Evolutionary conservation across 2,329 filamentous ascomycete genomes (phyloP).

Genomic region (Trichoderma brevicompactum): DNA sequence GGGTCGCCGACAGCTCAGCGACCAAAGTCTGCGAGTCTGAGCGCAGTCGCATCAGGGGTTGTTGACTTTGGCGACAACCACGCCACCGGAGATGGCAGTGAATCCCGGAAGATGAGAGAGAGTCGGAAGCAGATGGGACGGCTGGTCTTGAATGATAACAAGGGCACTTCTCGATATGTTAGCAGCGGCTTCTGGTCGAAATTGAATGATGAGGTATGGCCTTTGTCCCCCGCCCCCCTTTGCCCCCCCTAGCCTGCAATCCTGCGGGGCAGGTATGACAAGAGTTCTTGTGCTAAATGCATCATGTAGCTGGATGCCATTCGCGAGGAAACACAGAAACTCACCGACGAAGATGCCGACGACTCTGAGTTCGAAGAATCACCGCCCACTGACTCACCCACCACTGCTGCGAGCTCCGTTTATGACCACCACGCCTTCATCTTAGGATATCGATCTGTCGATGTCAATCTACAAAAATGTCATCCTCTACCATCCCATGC

Average conservation of each 20-base stretch:
- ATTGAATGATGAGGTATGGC: slow-evolving; percentile 70
- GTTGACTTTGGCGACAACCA: slow-evolving; percentile 37
- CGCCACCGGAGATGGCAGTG: slow-evolving; percentile 42
- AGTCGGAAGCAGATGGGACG: slow-evolving; percentile 62
- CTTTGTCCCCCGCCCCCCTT: neutral
- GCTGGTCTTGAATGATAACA: slow-evolving; percentile 70
- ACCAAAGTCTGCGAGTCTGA: slow-evolving; percentile 25
- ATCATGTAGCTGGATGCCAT: slow-evolving; percentile 45
- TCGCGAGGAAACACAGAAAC: slow-evolving; percentile 53
- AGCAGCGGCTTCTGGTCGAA: slow-evolving; percentile 79
- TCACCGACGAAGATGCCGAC: slow-evolving; percentile 51
- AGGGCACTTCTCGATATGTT: slow-evolving; percentile 71
- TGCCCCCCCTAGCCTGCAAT: too few species aligned
- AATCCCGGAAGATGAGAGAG: slow-evolving; percentile 37
- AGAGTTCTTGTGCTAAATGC: neutral
- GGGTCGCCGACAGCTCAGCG: slow-evolving; percentile 28
- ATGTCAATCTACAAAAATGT: slow-evolving; percentile 65
- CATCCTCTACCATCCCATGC: slow-evolving; percentile 71
- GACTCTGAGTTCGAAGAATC: slow-evolving; percentile 64
- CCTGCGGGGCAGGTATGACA: neutral
- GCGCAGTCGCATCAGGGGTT: slow-evolving; percentile 24
- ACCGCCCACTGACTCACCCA: slow-evolving; percentile 51
- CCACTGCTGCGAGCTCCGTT: slow-evolving; percentile 39
- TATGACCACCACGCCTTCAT: slow-evolving; percentile 72
- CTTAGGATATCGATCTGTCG: slow-evolving; percentile 72